These are phyloP conservation scores for Xylaria grammica DNA, from an alignment of 495 filamentous ascomycete genomes.

Conservation along the genomic window DNA sequence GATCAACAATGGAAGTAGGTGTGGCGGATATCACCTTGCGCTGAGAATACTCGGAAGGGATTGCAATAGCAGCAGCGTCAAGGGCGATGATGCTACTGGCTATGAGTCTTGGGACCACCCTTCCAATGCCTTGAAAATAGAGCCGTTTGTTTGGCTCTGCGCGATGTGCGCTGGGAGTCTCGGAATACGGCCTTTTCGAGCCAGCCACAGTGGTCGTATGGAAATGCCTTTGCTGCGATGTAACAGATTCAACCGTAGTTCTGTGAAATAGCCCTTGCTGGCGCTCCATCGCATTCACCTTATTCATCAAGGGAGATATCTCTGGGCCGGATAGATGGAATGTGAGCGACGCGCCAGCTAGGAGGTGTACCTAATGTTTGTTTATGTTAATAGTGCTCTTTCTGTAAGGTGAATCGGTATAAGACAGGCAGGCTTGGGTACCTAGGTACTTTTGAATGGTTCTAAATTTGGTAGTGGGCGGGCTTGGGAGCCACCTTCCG, in stretches of 20 bases:
- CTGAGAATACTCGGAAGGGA: conserved; percentile 54
- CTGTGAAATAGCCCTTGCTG: conserved; percentile 32
- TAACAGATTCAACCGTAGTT: conserved; percentile 35
- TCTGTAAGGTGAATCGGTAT: no score
- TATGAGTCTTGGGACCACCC: conserved; percentile 32
- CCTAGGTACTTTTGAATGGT: no score
- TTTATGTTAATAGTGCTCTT: no score
- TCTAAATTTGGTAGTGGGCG: no score
- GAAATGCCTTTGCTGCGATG: conserved; percentile 26
- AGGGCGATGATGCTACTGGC: conserved; percentile 42
- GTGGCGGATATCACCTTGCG: conserved; percentile 47
- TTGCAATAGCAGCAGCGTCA: conserved; percentile 12
- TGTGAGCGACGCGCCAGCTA: neutral
- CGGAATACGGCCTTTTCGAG: conserved; percentile 27
- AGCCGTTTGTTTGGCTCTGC: conserved; percentile 8
- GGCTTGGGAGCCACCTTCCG: no score
- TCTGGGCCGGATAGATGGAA: no score
- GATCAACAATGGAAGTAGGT: conserved; percentile 60
- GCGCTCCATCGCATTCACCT: conserved; percentile 29
- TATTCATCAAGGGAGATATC: neutral
- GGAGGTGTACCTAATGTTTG: neutral
- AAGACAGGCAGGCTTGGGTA: no score
- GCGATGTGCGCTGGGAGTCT: neutral
- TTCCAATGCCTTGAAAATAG: conserved; percentile 31
- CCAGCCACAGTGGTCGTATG: conserved; percentile 31